Conservation (phyloP, 495 filamentous ascomycete species). For the Daldinia grandis region DNA sequence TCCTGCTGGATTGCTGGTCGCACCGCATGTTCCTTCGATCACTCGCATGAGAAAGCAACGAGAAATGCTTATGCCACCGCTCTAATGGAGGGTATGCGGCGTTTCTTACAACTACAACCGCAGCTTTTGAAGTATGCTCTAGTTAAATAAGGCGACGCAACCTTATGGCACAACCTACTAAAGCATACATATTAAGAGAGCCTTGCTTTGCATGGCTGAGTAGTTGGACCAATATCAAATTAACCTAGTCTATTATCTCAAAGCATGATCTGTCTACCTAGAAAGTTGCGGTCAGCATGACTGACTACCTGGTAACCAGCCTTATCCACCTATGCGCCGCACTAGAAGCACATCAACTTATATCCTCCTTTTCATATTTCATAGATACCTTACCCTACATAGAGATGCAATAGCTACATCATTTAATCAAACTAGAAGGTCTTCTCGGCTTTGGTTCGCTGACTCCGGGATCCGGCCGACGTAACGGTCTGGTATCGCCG, state of each 20-base stretch:
- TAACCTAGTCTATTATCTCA: background rate
- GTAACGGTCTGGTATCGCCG: background rate
- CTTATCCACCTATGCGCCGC: background rate
- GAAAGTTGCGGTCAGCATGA: background rate
- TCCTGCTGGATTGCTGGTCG: constrained; percentile 19
- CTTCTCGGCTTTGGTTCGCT: constrained; percentile 1
- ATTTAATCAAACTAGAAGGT: background rate
- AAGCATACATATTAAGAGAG: background rate
- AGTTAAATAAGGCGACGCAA: constrained; percentile 28
- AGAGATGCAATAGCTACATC: background rate
- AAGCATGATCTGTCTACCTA: background rate
- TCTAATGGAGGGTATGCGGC: constrained; percentile 25
- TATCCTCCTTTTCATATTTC: background rate
- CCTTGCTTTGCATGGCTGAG: constrained; percentile 4
- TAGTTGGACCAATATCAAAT: background rate
- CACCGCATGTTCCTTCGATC: constrained; percentile 40
- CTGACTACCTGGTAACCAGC: no score
- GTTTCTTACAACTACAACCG: constrained; percentile 13
- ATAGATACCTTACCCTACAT: background rate
- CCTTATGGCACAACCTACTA: background rate
- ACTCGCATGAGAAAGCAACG: constrained; percentile 33
- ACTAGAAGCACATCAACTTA: background rate
- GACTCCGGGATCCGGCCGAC: background rate
- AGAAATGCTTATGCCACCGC: constrained; percentile 13
- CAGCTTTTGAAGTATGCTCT: background rate